phyloP scores from a whole-genome alignment of 352 stramenopile species.

The Pythium apleroticum region DNA sequence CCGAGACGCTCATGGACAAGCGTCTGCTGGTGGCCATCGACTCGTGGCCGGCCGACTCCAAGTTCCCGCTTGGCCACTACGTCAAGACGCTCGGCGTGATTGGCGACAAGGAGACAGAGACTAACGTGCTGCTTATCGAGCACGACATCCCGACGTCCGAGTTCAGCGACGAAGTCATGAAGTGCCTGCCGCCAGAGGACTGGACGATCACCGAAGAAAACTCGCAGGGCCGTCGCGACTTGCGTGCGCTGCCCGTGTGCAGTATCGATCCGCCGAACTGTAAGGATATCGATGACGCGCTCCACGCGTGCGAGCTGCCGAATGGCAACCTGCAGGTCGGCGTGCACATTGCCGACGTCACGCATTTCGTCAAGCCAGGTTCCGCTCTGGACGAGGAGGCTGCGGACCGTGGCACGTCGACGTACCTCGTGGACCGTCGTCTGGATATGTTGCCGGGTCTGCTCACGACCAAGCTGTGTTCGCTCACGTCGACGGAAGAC shows the following conservation, averaged over 20 bases:
- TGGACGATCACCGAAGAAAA: slow-evolving; percentile 96
- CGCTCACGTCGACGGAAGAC: slow-evolving; percentile 82
- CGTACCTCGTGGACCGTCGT: slow-evolving; percentile 98
- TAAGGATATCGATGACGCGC: slow-evolving; percentile 99
- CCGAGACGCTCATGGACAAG: slow-evolving; percentile 91
- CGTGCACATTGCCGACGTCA: slow-evolving; percentile 99
- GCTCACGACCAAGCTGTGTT: slow-evolving; percentile 98
- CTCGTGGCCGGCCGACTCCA: slow-evolving; percentile 88
- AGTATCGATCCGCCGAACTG: slow-evolving; percentile 90
- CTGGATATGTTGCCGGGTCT: slow-evolving; percentile 98
- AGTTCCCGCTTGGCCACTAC: slow-evolving; percentile 96
- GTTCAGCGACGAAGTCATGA: slow-evolving; percentile 89
- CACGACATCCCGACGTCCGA: slow-evolving; percentile 93
- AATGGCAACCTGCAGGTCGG: slow-evolving; percentile 94
- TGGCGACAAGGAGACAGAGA: slow-evolving; percentile 97
- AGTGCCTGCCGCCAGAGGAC: slow-evolving; percentile 91
- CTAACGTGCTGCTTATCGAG: slow-evolving; percentile 94
- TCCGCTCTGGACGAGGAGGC: slow-evolving; percentile 95
- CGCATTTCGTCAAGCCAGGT: slow-evolving; percentile 95
- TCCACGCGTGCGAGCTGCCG: slow-evolving; percentile 91
- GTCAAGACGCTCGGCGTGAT: slow-evolving; percentile 94
- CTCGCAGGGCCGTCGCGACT: slow-evolving; percentile 85
- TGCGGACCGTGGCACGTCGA: slow-evolving; percentile 91
- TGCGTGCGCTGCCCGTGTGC: slow-evolving; percentile 92
- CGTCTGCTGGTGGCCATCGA: slow-evolving; percentile 95